These are phyloP conservation scores for Pythium monospermum DNA, from an alignment of 352 stramenopile species.

Conservation along the genomic window DNA sequence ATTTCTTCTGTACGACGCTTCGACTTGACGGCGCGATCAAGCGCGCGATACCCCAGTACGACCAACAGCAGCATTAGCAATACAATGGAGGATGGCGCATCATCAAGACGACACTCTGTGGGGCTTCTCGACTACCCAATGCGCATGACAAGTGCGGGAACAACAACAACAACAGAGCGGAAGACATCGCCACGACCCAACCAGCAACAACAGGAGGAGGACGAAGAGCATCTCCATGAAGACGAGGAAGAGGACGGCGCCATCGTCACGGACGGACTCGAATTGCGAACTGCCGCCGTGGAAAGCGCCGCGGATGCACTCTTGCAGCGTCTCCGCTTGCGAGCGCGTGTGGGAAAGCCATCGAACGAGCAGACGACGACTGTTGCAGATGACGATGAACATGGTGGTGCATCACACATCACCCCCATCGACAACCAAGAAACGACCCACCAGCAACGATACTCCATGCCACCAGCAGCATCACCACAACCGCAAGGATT, in stretches of 20 bases:
- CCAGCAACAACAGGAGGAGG: not conserved
- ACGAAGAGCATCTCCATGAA: not conserved
- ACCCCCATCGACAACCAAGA: not conserved
- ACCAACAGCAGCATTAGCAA: too few species aligned
- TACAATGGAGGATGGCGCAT: too few species aligned
- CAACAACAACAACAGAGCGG: not conserved
- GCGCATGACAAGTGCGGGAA: not conserved
- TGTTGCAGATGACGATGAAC: too few species aligned
- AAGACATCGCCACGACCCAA: constrained; percentile 15
- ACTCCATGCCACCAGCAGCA: too few species aligned
- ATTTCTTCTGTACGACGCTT: not conserved
- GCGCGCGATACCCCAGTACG: too few species aligned
- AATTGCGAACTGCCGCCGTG: constrained; percentile 8
- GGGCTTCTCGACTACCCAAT: not conserved
- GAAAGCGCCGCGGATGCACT: constrained; percentile 20
- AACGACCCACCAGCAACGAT: not conserved
- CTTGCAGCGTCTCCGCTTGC: constrained; percentile 14
- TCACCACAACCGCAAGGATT: too few species aligned
- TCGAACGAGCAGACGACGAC: not conserved
- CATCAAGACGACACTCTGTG: too few species aligned
- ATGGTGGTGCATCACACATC: not conserved
- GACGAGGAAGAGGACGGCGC: not conserved
- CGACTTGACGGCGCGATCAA: too few species aligned
- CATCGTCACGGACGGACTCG: not conserved
- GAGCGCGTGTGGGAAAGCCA: constrained; percentile 11